Evolutionary conservation across 106 monocot genomes (phyloP), one percentile per base, ranked within the genome.

Genomic region (Triglochin maritima): DNA sequence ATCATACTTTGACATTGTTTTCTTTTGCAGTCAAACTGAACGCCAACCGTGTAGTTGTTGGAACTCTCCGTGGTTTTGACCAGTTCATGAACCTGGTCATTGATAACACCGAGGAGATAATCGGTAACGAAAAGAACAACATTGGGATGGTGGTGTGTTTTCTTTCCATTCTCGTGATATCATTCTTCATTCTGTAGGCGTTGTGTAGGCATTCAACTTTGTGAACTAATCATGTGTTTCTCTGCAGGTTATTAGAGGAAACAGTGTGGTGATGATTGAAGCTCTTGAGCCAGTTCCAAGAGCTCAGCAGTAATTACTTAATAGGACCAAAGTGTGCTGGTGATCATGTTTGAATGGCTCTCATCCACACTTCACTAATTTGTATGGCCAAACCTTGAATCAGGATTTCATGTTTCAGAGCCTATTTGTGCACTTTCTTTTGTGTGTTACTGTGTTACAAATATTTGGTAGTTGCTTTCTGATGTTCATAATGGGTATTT

Each of bases 61-160:
- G 96, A 14, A 92, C 88, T 10, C 77, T 98, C 9, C 88, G 91
- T 56, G 96, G 96, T 4, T 98, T 91, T 77, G 96, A 98, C 72
- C 96, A 98, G 55, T 98, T 98, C 45, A 98, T 98, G 96, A 98
- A 98, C 66, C 78, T 91, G 52, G 91, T 98, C 47, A 48, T 98
- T 59, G 96, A 98, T 60, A 90, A 98, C 60, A 98, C 96, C 0
- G 80, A 88, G 16, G 96, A 91, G 65, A 72, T 88, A 42, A 92
- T 80, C 57, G 88, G 96, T 64, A 86, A 84, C 46, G 96, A 98
- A 47, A 88, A 88, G 76, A 91, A 77, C 65, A 91, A 98, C 49
- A 98, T 98, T 8, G 96, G 96, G 16, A 91, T 98, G 96, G 96
- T 98, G 96, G 96, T 98, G 67, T 55, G 87, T 81, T 42, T 58